phyloP scores from a whole-genome alignment of 1,139 yeast species.

The Pichia norvegensis region DNA sequence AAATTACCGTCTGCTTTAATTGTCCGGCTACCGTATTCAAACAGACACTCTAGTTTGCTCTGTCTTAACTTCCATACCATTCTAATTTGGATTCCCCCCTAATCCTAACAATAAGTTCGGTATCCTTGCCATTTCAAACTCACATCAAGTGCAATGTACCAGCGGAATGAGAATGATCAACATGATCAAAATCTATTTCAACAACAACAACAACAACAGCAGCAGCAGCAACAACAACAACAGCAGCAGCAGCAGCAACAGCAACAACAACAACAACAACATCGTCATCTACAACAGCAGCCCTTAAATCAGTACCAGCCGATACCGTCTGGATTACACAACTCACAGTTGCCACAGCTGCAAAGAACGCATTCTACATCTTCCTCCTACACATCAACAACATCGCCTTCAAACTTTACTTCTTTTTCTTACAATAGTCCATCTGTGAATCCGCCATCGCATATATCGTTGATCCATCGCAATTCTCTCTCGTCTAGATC shows the following conservation, averaged over 20 bases:
- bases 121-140: neutral
- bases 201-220: neutral
- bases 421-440: slow-evolving; percentile 22
- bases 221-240: neutral
- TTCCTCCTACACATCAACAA: slow-evolving; percentile 24
- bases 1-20: too few relatives aligned
- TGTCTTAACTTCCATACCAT: neutral
- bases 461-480: slow-evolving; percentile 17
- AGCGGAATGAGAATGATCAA: neutral
- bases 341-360: neutral
- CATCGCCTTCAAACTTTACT: slow-evolving; percentile 29
- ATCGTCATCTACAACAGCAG: slow-evolving; percentile 4
- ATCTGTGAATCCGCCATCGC: slow-evolving; percentile 25
- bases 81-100: neutral
- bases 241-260: slow-evolving; percentile 11
- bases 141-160: neutral
- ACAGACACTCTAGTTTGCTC: neutral
- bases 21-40: too few relatives aligned
- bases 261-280: neutral
- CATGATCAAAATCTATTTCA: neutral
- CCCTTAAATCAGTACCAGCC: slow-evolving; percentile 1
- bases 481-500: slow-evolving; percentile 23
- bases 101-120: neutral
- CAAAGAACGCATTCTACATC: slow-evolving; percentile 15
- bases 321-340: neutral